Evolutionary conservation across 805 yeast species (phyloP).

Genomic region (Pichia exigua): DNA sequence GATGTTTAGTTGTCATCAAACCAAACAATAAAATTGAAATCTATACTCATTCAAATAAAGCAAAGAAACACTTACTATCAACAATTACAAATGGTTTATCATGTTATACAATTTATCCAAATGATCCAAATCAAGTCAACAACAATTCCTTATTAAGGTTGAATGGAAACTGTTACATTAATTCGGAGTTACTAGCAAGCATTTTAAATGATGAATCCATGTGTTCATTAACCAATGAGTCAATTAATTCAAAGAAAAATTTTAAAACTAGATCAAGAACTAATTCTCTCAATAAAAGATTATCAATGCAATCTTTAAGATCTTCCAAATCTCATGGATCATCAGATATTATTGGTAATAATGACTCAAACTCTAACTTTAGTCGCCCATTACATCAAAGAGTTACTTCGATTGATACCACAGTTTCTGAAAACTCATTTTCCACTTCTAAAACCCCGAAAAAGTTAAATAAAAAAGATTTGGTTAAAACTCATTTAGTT

Average conservation of each 20-base stretch:
- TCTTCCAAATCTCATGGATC: slow-evolving; percentile 14
- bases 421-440: slow-evolving; percentile 20
- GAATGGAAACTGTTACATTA: slow-evolving; percentile 46
- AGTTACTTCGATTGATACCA: slow-evolving; percentile 22
- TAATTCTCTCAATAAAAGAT: slow-evolving; percentile 18
- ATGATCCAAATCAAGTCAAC: slow-evolving; percentile 48
- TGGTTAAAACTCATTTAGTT: slow-evolving; percentile 23
- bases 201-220: slow-evolving; percentile 17
- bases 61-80: slow-evolving; percentile 45
- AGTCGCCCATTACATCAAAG: slow-evolving; percentile 17
- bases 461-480: slow-evolving; percentile 17
- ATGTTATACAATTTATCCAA: slow-evolving; percentile 53
- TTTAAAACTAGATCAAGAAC: slow-evolving; percentile 7
- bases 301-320: slow-evolving; percentile 23
- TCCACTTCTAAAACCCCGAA: slow-evolving; percentile 17
- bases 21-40: slow-evolving; percentile 44
- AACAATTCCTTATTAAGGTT: slow-evolving; percentile 47
- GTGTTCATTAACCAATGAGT: slow-evolving; percentile 14
- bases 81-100: slow-evolving; percentile 37
- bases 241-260: slow-evolving; percentile 5
- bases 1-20: slow-evolving; percentile 43
- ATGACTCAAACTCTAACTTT: neutral
- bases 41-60: slow-evolving; percentile 39
- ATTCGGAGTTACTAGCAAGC: slow-evolving; percentile 23
- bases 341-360: neutral